Conservation (phyloP, 176 grass and related monocot species). For the Bonia amplexicaulis region DNA sequence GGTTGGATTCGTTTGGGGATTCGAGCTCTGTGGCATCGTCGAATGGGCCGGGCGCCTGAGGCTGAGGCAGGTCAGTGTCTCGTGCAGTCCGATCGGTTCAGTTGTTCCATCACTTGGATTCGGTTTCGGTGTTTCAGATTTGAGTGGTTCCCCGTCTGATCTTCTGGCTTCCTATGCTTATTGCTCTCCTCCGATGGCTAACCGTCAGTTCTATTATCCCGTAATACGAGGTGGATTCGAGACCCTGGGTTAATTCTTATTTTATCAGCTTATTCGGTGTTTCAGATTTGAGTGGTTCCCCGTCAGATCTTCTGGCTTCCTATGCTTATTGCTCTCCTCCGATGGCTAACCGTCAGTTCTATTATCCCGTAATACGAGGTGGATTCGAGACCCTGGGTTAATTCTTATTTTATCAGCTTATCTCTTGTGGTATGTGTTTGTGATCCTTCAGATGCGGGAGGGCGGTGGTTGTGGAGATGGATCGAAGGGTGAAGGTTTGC, state of each 20-base stretch:
- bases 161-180: background rate
- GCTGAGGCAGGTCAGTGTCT: constrained; percentile 30
- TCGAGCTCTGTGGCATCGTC: background rate
- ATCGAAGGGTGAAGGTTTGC: constrained; percentile 13
- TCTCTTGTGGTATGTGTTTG: background rate
- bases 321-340: too few relatives aligned
- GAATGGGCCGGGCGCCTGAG: background rate
- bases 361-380: background rate
- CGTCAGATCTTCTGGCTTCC: background rate
- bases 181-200: background rate
- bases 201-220: background rate
- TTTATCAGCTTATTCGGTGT: background rate
- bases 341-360: background rate
- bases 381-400: background rate
- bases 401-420: background rate
- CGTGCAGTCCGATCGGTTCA: background rate
- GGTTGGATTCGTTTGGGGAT: background rate
- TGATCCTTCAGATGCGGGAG: background rate
- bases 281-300: background rate
- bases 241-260: background rate
- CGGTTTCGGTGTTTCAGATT: constrained; percentile 24
- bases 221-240: background rate
- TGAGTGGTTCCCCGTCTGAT: too few relatives aligned
- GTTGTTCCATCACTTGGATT: constrained; percentile 27
- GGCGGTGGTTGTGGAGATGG: background rate